Evolutionary conservation across 805 yeast species (phyloP).

Genomic region (Pichia occidentalis): DNA sequence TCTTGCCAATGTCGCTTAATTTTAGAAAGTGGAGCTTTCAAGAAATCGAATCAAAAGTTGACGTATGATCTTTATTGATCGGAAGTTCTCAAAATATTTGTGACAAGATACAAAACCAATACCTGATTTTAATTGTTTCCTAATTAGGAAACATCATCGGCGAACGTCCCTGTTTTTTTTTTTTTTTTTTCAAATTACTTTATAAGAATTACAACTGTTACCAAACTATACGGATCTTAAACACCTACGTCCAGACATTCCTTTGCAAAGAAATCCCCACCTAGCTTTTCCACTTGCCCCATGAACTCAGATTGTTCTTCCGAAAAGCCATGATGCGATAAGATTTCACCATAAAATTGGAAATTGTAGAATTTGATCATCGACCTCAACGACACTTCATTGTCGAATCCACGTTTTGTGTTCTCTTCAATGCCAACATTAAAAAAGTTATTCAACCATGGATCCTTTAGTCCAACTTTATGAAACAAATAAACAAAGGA

Average conservation of each 20-base stretch:
- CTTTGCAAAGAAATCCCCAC: constrained; percentile 34
- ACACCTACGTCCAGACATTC: constrained; percentile 11
- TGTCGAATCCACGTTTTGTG: constrained; percentile 69
- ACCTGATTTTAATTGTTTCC: no score
- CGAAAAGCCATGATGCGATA: constrained; percentile 51
- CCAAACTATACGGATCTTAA: no score
- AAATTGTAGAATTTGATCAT: constrained; percentile 71
- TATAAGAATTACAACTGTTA: no score
- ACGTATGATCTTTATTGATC: no score
- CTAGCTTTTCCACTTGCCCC: constrained; percentile 15
- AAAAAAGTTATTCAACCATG: constrained; percentile 86
- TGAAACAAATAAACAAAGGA: constrained; percentile 79
- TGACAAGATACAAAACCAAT: no score
- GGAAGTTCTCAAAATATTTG: no score
- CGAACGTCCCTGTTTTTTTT: no score
- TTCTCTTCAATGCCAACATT: constrained; percentile 67
- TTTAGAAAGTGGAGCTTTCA: no score
- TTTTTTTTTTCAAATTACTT: no score
- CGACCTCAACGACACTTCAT: constrained; percentile 78
- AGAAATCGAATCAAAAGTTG: no score
- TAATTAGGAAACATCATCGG: no score
- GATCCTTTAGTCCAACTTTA: constrained; percentile 65
- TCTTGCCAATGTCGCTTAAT: no score
- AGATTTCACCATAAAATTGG: constrained; percentile 44
- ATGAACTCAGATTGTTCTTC: constrained; percentile 23